phyloP scores from a whole-genome alignment of 2,329 filamentous ascomycete species.

The Septoria linicola region DNA sequence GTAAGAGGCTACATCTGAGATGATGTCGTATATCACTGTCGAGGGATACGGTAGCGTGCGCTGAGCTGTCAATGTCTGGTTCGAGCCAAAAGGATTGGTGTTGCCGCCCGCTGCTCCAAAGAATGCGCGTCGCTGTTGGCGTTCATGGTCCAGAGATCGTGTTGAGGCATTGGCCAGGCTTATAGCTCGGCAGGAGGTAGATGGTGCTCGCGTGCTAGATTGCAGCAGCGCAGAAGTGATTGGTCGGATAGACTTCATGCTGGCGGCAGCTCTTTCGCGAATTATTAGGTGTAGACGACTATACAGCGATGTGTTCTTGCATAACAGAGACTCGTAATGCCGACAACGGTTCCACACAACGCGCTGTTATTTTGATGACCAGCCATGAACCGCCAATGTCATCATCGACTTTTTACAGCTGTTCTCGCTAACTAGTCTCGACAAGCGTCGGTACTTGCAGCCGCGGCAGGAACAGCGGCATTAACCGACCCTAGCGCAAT shows the following conservation, averaged over 20 bases:
- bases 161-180: conserved; percentile 16
- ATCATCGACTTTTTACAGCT: background rate
- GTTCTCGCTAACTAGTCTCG: too few species aligned
- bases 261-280: conserved; percentile 18
- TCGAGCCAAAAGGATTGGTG: conserved; percentile 55
- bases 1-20: conserved; percentile 87
- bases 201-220: conserved; percentile 16
- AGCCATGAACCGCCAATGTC: background rate
- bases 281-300: background rate
- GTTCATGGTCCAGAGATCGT: conserved; percentile 18
- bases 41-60: conserved; percentile 75
- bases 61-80: conserved; percentile 68
- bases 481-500: background rate
- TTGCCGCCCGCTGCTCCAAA: conserved; percentile 27
- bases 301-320: conserved; percentile 2
- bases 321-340: background rate
- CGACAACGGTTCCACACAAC: background rate
- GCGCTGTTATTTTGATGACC: background rate
- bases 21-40: conserved; percentile 72
- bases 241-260: conserved; percentile 33
- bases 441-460: background rate
- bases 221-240: conserved; percentile 27
- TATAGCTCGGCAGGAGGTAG: conserved; percentile 20
- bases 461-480: background rate
- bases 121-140: conserved; percentile 42